phyloP scores from a whole-genome alignment of 176 grass and related monocot genomes.

The Paspalum vaginatum region DNA sequence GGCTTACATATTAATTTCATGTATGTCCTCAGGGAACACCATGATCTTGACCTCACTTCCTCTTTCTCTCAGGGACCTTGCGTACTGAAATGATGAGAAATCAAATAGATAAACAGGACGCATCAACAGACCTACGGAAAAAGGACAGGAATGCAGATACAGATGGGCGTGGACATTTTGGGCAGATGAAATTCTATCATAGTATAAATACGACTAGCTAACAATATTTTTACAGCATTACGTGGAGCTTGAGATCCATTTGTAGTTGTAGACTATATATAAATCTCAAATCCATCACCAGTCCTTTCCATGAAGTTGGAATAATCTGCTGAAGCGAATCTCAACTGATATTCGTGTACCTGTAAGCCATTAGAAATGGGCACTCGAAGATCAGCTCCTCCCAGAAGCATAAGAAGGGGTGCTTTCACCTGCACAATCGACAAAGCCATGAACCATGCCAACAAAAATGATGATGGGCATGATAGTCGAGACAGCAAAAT shows the following conservation, averaged over 20 bases:
- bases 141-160: background rate
- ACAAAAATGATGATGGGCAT: background rate
- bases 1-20: conserved; percentile 58
- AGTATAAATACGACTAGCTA: background rate
- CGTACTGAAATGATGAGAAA: conserved; percentile 42
- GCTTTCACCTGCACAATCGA: conserved; percentile 51
- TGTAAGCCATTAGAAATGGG: conserved; percentile 58
- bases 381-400: conserved; percentile 61
- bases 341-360: conserved; percentile 29
- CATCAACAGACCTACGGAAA: background rate
- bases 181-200: background rate
- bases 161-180: background rate
- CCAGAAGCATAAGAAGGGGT: conserved; percentile 61
- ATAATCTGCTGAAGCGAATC: background rate
- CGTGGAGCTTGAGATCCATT: background rate
- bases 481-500: background rate
- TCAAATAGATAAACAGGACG: background rate
- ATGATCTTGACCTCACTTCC: conserved; percentile 45
- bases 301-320: background rate
- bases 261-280: background rate
- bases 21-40: conserved; percentile 65
- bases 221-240: background rate
- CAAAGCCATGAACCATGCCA: background rate
- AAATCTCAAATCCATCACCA: background rate
- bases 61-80: conserved; percentile 55